Conservation (phyloP, 768 basidiomycete species). For the Gymnopilus dilepis region DNA sequence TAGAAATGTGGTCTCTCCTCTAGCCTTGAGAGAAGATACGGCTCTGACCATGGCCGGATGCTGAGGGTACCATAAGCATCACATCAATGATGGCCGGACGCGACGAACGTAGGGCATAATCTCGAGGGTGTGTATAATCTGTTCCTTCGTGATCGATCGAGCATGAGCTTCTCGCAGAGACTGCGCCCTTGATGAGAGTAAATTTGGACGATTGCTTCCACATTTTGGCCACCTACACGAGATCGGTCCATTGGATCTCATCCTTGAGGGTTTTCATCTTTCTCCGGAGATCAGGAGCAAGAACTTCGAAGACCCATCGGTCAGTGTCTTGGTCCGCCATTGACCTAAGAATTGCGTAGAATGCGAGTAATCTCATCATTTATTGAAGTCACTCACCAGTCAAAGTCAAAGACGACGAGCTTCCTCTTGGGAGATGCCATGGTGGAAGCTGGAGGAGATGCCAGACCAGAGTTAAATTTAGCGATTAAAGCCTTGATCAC, state of each 20-base stretch:
- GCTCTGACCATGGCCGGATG: constrained; percentile 96
- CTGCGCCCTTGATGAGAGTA: constrained; percentile 53
- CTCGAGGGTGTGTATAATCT: constrained; percentile 80
- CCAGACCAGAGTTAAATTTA: constrained; percentile 7
- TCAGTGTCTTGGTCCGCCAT: constrained; percentile 97
- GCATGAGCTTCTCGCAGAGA: constrained; percentile 73
- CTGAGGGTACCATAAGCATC: constrained; percentile 43
- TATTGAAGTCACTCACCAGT: constrained; percentile 64
- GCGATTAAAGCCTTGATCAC: constrained; percentile 20
- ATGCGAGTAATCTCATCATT: background rate
- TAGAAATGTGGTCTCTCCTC: constrained; percentile 76
- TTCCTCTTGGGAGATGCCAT: constrained; percentile 54
- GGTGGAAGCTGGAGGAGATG: constrained; percentile 13
- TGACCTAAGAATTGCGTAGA: constrained; percentile 55
- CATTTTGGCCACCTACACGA: constrained; percentile 65
- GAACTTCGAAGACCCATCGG: constrained; percentile 89
- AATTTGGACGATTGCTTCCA: background rate
- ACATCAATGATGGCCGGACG: background rate
- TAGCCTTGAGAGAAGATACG: constrained; percentile 76
- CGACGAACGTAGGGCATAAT: constrained; percentile 84
- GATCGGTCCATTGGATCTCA: constrained; percentile 88
- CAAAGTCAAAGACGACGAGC: constrained; percentile 94
- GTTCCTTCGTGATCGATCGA: constrained; percentile 68
- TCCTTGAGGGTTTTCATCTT: constrained; percentile 73
- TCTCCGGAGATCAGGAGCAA: constrained; percentile 82